phyloP scores from a whole-genome alignment of 2,329 filamentous ascomycete species.

The Trichophyton rubrum region DNA sequence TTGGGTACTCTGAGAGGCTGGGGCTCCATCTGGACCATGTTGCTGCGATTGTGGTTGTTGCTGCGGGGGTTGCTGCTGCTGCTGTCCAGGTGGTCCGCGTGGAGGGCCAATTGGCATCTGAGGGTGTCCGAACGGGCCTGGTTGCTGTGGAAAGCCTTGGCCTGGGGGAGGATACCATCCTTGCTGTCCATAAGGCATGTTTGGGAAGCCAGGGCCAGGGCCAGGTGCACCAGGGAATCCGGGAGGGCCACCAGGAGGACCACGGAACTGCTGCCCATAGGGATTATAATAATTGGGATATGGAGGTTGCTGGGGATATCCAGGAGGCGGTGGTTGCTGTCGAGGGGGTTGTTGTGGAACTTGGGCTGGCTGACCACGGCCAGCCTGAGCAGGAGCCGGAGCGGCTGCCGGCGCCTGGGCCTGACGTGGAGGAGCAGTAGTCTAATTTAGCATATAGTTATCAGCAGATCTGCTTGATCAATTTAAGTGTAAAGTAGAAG shows the following conservation, averaged over 20 bases:
- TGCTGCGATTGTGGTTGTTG: constrained; percentile 15
- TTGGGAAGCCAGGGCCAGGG: constrained; percentile 50
- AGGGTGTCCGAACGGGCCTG: constrained; percentile 53
- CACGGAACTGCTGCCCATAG: constrained; percentile 35
- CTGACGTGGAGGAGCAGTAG: neutral
- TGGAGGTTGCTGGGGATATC: constrained; percentile 30
- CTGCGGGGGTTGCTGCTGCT: constrained; percentile 16
- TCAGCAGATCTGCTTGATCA: neutral
- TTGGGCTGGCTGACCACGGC: constrained; percentile 33
- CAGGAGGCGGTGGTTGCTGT: constrained; percentile 22
- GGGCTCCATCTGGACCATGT: constrained; percentile 20
- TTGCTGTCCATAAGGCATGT: constrained; percentile 63
- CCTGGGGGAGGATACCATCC: constrained; percentile 68
- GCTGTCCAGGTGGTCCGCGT: constrained; percentile 25
- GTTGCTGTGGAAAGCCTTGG: constrained; percentile 58
- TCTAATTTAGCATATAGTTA: neutral
- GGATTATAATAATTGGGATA: constrained; percentile 35
- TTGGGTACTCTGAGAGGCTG: constrained; percentile 19
- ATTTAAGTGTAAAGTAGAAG: neutral
- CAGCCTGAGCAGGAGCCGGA: constrained; percentile 30
- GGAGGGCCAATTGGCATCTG: constrained; percentile 46
- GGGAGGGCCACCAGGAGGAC: constrained; percentile 22
- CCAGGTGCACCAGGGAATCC: constrained; percentile 32
- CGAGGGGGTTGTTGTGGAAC: constrained; percentile 26
- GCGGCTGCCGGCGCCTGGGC: constrained; percentile 23